phyloP scores from a whole-genome alignment of 441 rosid genomes.

The Pelargonium fulgidum region DNA sequence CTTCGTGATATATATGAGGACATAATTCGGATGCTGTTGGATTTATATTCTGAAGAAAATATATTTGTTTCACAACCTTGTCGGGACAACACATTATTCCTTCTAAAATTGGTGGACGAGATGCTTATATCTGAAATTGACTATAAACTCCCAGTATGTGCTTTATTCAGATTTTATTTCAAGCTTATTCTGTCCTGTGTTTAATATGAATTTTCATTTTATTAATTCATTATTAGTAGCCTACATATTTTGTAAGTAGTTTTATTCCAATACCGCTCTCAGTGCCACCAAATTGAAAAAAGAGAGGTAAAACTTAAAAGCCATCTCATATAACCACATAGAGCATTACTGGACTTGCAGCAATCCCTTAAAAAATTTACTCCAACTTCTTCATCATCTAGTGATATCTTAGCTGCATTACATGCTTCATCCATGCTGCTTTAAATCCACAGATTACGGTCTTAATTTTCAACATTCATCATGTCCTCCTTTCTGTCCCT shows the following conservation, averaged over 20 bases:
- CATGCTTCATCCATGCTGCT: not conserved
- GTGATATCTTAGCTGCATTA: not conserved
- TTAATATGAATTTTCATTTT: not conserved
- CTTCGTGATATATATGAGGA: constrained; percentile 78
- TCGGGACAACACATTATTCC: constrained; percentile 84
- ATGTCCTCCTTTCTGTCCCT: constrained; percentile 16
- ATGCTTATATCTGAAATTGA: constrained; percentile 84
- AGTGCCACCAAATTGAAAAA: not conserved
- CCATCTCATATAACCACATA: not conserved
- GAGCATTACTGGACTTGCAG: not conserved
- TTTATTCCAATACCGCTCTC: not conserved
- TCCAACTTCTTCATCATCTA: not conserved
- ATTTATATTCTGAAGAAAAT: constrained; percentile 71
- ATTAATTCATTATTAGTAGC: not conserved
- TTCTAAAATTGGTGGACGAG: constrained; percentile 80
- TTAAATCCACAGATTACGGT: not conserved
- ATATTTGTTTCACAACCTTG: constrained; percentile 85
- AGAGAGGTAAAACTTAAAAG: not conserved
- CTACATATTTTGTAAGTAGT: not conserved
- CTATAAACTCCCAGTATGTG: constrained; percentile 61
- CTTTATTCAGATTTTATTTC: constrained; percentile 12
- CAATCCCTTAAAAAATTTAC: not conserved
- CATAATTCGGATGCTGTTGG: constrained; percentile 68
- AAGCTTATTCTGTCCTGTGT: not conserved
- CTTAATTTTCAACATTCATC: constrained; percentile 15